Percentiles rank a stretch among this genome's conserved stretches.
phyloP scores from a whole-genome alignment of 192 early-diverging fungal genomes.

The Umbelopsis isabellina region DNA sequence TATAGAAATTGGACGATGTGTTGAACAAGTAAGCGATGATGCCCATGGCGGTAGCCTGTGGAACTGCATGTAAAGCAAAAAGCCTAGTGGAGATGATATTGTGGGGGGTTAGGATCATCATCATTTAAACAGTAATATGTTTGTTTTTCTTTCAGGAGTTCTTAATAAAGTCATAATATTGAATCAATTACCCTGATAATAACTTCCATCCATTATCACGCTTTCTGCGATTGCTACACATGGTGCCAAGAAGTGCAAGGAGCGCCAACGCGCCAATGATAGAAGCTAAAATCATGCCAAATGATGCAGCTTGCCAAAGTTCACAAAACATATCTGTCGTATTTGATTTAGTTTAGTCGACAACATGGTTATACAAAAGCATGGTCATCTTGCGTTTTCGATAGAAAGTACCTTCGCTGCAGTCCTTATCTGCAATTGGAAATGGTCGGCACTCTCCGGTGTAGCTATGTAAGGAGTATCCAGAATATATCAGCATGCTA shows the following conservation, averaged over 20 bases:
- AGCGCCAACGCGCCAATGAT: slow-evolving; percentile 34
- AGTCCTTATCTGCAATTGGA: slow-evolving; percentile 35
- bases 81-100: neutral
- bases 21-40: slow-evolving; percentile 39
- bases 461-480: slow-evolving; percentile 23
- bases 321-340: slow-evolving; percentile 39
- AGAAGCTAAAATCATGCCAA: slow-evolving; percentile 35
- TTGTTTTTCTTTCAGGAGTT: neutral
- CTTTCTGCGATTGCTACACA: slow-evolving; percentile 36
- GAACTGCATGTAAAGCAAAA: slow-evolving; percentile 27
- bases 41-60: slow-evolving; percentile 39
- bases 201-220: slow-evolving; percentile 32
- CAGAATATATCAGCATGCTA: slow-evolving; percentile 2
- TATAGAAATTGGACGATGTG: slow-evolving; percentile 30
- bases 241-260: slow-evolving; percentile 30
- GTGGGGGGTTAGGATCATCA: neutral
- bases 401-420: slow-evolving; percentile 35
- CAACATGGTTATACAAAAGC: neutral
- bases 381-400: neutral
- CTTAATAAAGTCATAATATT: neutral
- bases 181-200: slow-evolving; percentile 27
- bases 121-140: neutral
- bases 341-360: neutral
- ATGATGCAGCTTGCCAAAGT: slow-evolving; percentile 35
- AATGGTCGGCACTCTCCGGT: slow-evolving; percentile 38